phyloP scores from a whole-genome alignment of 345 rosid species.

The Dipteronia dyeriana region DNA sequence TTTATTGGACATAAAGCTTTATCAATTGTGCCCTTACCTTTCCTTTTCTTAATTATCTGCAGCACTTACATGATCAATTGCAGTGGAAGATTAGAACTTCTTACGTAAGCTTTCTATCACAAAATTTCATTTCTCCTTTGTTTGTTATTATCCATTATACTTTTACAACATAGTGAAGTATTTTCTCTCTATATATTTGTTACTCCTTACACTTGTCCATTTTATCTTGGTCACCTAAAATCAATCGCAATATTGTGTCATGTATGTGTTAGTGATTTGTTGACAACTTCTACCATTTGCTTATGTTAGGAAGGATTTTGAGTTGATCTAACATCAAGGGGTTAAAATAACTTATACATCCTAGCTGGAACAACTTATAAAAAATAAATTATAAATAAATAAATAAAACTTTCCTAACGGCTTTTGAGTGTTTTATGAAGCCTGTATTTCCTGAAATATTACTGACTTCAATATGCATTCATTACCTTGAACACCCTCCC shows the following conservation, averaged over 20 bases:
- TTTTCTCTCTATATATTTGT: not conserved
- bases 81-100: slow-evolving; percentile 82
- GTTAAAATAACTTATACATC: not conserved
- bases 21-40: slow-evolving; percentile 15
- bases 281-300: not conserved
- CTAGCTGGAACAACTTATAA: not conserved
- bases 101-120: slow-evolving; percentile 59
- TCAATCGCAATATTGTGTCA: slow-evolving; percentile 5
- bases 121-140: slow-evolving; percentile 2
- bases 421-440: not conserved
- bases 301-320: not conserved
- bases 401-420: not conserved
- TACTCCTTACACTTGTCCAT: not conserved
- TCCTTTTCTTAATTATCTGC: slow-evolving; percentile 28
- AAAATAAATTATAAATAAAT: not conserved
- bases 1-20: not conserved
- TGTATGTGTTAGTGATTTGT: not conserved
- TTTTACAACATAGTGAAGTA: not conserved
- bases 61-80: slow-evolving; percentile 83
- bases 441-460: not conserved
- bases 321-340: not conserved
- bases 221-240: not conserved
- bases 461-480: not conserved
- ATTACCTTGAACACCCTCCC: not conserved
- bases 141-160: not conserved